These are phyloP conservation scores for Schwanniomyces occidentalis DNA, from an alignment of 805 yeast species.

Conservation along the genomic window DNA sequence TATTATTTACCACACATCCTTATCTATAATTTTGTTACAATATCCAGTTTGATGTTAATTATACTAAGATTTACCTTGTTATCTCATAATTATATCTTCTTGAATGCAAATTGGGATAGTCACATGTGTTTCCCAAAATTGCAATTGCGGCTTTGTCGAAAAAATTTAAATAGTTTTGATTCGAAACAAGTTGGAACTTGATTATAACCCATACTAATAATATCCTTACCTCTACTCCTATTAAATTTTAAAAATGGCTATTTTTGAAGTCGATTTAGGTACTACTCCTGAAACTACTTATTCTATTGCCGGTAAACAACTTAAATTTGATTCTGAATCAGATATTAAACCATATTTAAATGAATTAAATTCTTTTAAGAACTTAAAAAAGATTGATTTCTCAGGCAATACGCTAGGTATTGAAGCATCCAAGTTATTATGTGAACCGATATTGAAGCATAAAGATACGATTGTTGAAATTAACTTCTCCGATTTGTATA, in stretches of 20 bases:
- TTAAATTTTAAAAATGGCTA: slow-evolving; percentile 19
- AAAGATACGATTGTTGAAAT: slow-evolving; percentile 59
- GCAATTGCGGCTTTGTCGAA: no score
- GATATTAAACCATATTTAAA: slow-evolving; percentile 74
- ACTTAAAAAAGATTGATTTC: slow-evolving; percentile 63
- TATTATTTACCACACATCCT: no score
- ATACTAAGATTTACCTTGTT: no score
- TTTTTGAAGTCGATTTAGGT: slow-evolving; percentile 24
- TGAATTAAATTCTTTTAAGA: slow-evolving; percentile 44
- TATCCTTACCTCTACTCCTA: not conserved
- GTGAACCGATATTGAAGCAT: slow-evolving; percentile 50
- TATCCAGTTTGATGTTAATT: no score
- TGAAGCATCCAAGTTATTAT: slow-evolving; percentile 76
- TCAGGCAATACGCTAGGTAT: slow-evolving; percentile 95
- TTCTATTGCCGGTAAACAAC: slow-evolving; percentile 71
- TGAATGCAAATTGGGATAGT: no score
- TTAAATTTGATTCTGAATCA: slow-evolving; percentile 69
- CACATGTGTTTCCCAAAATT: no score
- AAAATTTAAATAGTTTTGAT: no score
- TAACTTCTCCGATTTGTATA: slow-evolving; percentile 88
- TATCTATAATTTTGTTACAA: no score
- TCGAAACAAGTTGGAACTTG: no score
- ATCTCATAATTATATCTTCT: no score
- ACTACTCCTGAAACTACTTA: slow-evolving; percentile 45
- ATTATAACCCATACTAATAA: no score